phyloP scores from a whole-genome alignment of 2,329 filamentous ascomycete genomes.

The Harringtonia aguacate region DNA sequence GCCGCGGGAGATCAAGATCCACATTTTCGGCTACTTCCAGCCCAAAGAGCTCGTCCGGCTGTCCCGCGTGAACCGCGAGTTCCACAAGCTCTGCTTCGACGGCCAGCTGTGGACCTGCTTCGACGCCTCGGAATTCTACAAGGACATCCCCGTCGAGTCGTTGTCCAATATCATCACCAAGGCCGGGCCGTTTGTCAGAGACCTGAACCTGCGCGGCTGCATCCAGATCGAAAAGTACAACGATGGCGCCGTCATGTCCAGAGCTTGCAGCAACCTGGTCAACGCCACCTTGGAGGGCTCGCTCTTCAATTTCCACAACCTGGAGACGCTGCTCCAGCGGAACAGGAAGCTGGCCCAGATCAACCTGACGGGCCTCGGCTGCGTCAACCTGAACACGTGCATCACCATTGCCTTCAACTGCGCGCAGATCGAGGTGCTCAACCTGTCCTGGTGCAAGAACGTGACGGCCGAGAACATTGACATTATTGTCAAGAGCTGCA shows the following conservation, averaged over 20 bases:
- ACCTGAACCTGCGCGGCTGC: conserved; percentile 85
- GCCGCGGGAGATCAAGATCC: conserved; percentile 71
- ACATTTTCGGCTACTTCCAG: conserved; percentile 63
- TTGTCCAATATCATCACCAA: conserved; percentile 75
- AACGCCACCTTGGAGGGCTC: conserved; percentile 86
- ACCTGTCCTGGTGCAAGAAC: conserved; percentile 87
- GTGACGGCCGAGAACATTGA: conserved; percentile 69
- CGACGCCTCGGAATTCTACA: conserved; percentile 79
- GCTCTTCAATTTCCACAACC: conserved; percentile 61
- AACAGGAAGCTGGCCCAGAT: conserved; percentile 74
- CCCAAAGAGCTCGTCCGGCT: conserved; percentile 73
- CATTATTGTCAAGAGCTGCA: conserved; percentile 62
- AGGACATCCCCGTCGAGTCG: conserved; percentile 72
- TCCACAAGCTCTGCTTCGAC: conserved; percentile 80
- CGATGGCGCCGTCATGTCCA: conserved; percentile 64
- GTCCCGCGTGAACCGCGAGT: conserved; percentile 67
- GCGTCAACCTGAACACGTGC: conserved; percentile 75
- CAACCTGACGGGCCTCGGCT: conserved; percentile 72
- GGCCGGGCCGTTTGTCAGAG: conserved; percentile 81
- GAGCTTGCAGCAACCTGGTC: conserved; percentile 75
- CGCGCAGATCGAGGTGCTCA: conserved; percentile 69
- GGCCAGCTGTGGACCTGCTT: conserved; percentile 86
- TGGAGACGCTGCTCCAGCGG: conserved; percentile 63
- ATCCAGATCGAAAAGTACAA: conserved; percentile 80
- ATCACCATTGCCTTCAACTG: conserved; percentile 77